These are phyloP conservation scores for Candida methanosorbosa DNA, from an alignment of 805 yeast genomes.

Conservation along the genomic window DNA sequence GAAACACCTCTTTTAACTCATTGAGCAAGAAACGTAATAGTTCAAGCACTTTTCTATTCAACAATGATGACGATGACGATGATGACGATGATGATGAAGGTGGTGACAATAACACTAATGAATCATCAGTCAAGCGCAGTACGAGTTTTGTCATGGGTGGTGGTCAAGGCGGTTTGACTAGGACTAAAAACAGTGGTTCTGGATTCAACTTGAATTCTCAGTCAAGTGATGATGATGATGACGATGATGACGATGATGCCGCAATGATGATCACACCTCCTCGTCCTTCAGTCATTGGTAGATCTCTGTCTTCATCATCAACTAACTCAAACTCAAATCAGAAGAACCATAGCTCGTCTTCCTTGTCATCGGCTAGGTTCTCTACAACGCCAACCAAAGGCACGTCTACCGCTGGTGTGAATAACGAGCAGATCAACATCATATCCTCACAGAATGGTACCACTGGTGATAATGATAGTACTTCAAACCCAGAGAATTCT, in stretches of 20 bases:
- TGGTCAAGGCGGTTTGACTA: no score
- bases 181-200: no score
- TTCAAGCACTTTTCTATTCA: slow-evolving; percentile 8
- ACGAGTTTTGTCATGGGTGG: no score
- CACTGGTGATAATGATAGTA: background rate
- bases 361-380: no score
- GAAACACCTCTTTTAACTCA: no score
- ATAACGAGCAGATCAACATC: background rate
- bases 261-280: slow-evolving; percentile 9
- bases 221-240: slow-evolving; percentile 1
- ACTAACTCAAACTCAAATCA: slow-evolving; percentile 4
- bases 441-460: background rate
- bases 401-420: background rate
- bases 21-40: no score
- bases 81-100: slow-evolving; percentile 14
- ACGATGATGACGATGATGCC: slow-evolving; percentile 4
- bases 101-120: slow-evolving; percentile 4
- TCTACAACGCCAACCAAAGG: no score
- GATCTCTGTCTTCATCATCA: slow-evolving; percentile 2
- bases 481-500: background rate
- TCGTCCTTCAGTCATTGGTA: background rate
- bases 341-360: no score
- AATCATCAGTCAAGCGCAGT: slow-evolving; percentile 11
- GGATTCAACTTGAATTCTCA: no score
- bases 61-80: slow-evolving; percentile 14